Percentiles rank a stretch among this genome's conserved stretches.
Conservation (phyloP, 805 yeast species). For the Candida boidinii region DNA sequence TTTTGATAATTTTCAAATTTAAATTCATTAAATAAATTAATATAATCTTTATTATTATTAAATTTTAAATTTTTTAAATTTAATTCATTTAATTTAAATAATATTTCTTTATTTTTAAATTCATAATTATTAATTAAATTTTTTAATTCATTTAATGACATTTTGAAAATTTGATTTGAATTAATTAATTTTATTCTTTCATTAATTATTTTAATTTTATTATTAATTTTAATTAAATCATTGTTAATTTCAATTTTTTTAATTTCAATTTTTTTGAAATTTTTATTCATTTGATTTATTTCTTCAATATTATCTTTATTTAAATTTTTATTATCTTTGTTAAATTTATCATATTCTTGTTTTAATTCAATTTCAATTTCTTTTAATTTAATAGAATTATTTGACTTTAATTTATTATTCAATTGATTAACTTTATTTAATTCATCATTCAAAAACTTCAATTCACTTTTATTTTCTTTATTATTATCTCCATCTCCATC, state of each 20-base stretch:
- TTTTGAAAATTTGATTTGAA: background rate
- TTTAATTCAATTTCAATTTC: background rate
- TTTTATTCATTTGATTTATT: background rate
- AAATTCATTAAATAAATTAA: too few species aligned
- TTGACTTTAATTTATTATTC: constrained; percentile 9
- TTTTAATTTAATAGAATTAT: background rate
- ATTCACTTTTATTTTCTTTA: constrained; percentile 4
- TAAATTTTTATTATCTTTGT: background rate
- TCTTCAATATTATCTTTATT: background rate
- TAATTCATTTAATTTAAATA: too few species aligned
- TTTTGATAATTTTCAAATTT: too few species aligned
- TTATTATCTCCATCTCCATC: background rate
- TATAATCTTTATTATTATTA: too few species aligned
- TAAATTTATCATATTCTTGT: background rate
- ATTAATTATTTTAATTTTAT: background rate
- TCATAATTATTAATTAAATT: background rate
- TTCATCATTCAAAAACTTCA: constrained; percentile 2
- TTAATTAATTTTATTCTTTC: background rate
- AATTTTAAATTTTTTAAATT: too few species aligned
- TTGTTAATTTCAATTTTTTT: background rate
- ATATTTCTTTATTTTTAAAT: too few species aligned
- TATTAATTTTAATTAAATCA: background rate
- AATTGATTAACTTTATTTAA: background rate
- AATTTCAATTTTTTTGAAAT: background rate
- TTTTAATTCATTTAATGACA: background rate